Base-by-base conservation (phyloP, 768 basidiomycete genomes). In the Strobilomyces confusus region DNA sequence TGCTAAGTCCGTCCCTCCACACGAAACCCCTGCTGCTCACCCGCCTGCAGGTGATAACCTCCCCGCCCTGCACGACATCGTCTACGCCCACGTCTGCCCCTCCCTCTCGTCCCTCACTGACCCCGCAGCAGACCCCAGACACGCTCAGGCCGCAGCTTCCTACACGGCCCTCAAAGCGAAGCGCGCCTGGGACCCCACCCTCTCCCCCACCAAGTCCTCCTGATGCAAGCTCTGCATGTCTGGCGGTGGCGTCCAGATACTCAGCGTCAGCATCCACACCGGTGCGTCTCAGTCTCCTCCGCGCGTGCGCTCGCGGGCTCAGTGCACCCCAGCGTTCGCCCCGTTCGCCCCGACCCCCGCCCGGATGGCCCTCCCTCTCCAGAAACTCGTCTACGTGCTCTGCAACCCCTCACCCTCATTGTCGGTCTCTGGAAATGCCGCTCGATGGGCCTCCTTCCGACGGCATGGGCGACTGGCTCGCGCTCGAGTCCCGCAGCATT, bases 151-250 rank as follows among this genome's bases (percentile, higher is more conserved):
- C 0, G 61, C 77, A 0, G 70, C 79, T 5, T 81, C 82, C 4
- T 84, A 89, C 59, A 80, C 86, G 57, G 68, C 72, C 22, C 74
- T 93, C 55, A 91, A 92, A 66, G 81, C 81, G 58, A 85, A 80
- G 62, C 84, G 89, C 25, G 92, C 92, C 40, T 91, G 92, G 88
- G 90, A 92, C 57, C 76, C 90, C 38, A 91, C 92, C 37, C 80
- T 86, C 45, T 75, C 81, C 4, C 94, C 94, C 1, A 91, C 89
- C 32, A 97, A 98, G 71, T 83, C 85, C 78, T 98, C 25, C 94
- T 95, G 4, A 97, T 97, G 95, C 93, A 98, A 65, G 92, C 78
- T 98, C 32, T 98, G 97, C 80, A 95, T 98, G 89, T 95, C 93
- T 19, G 95, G 95, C 33, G 87, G 92, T 12, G 92, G 92, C 46